Percentiles rank a stretch among this genome's conserved stretches.
phyloP scores from a whole-genome alignment of 2,329 filamentous ascomycete genomes.

The Cladosporium phlei region DNA sequence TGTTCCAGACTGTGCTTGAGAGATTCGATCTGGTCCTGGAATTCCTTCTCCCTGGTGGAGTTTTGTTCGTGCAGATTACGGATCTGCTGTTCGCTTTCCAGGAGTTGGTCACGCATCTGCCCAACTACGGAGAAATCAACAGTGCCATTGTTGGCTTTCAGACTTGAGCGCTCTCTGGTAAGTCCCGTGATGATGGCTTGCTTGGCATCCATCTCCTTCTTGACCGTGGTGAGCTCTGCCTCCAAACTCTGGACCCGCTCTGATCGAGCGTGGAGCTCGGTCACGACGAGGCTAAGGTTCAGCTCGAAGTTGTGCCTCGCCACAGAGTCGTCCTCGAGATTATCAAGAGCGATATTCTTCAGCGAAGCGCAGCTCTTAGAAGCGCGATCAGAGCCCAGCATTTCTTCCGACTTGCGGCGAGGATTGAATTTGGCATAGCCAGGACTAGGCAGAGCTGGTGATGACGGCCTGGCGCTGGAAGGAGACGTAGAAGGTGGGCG shows the following conservation, averaged over 20 bases:
- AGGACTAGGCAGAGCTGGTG: slow-evolving; percentile 9
- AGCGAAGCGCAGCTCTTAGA: slow-evolving; percentile 87
- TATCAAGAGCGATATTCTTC: slow-evolving; percentile 80
- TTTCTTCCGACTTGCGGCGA: slow-evolving; percentile 31
- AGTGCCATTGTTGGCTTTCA: slow-evolving; percentile 63
- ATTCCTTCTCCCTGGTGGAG: slow-evolving; percentile 66
- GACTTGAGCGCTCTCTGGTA: slow-evolving; percentile 84
- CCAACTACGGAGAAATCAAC: slow-evolving; percentile 90
- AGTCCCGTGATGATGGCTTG: slow-evolving; percentile 92
- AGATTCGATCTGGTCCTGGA: slow-evolving; percentile 65
- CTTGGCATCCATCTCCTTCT: slow-evolving; percentile 96
- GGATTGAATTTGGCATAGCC: slow-evolving; percentile 52
- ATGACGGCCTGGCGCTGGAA: slow-evolving; percentile 38
- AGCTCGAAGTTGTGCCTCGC: slow-evolving; percentile 88
- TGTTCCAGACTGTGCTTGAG: slow-evolving; percentile 55
- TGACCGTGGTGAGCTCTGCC: slow-evolving; percentile 72
- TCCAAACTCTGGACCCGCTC: slow-evolving; percentile 89
- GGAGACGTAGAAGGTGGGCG: slow-evolving; percentile 21
- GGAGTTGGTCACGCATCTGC: slow-evolving; percentile 79
- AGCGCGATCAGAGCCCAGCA: slow-evolving; percentile 61
- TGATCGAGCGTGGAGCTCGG: slow-evolving; percentile 79
- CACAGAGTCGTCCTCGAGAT: slow-evolving; percentile 76
- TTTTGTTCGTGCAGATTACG: slow-evolving; percentile 68
- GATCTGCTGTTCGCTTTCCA: slow-evolving; percentile 77
- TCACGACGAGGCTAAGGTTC: slow-evolving; percentile 86